A percentile compares a stretch with the other conserved stretches of the same genome.
phyloP scores from a whole-genome alignment of 495 filamentous ascomycete genomes.

The Tuber microsphaerosporum region DNA sequence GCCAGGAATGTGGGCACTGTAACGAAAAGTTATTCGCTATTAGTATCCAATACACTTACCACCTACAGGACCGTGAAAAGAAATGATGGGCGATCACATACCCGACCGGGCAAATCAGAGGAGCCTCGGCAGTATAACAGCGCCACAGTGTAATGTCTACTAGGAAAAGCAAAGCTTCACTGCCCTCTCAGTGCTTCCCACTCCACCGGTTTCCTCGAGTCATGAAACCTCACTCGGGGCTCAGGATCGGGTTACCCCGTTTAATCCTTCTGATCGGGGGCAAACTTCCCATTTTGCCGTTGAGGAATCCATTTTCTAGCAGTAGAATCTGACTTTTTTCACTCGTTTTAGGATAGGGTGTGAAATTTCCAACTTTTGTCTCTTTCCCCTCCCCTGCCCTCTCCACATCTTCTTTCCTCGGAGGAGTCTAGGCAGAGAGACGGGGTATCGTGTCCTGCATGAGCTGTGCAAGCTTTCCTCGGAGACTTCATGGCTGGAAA shows the following conservation, averaged over 20 bases:
- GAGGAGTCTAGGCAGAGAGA: background rate
- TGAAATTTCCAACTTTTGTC: background rate
- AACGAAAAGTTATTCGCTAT: background rate
- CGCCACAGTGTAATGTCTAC: background rate
- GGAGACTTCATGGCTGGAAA: background rate
- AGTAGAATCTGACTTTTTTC: background rate
- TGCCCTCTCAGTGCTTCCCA: background rate
- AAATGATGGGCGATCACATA: background rate
- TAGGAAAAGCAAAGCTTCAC: background rate
- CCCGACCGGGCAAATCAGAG: background rate
- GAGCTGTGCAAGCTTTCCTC: background rate
- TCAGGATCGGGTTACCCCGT: background rate
- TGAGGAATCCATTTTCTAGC: background rate
- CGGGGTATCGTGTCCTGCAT: background rate
- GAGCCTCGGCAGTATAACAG: background rate
- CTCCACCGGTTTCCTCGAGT: constrained; percentile 6
- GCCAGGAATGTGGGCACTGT: background rate
- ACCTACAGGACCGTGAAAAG: background rate
- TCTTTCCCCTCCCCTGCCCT: background rate
- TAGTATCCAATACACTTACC: background rate
- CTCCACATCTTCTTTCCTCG: background rate
- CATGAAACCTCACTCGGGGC: constrained; percentile 30
- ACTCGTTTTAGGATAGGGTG: background rate
- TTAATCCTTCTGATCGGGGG: background rate
- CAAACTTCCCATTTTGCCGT: background rate